Percentiles rank a stretch among this genome's conserved stretches.
phyloP scores from a whole-genome alignment of 805 yeast species.

The Clavispora fructus region DNA sequence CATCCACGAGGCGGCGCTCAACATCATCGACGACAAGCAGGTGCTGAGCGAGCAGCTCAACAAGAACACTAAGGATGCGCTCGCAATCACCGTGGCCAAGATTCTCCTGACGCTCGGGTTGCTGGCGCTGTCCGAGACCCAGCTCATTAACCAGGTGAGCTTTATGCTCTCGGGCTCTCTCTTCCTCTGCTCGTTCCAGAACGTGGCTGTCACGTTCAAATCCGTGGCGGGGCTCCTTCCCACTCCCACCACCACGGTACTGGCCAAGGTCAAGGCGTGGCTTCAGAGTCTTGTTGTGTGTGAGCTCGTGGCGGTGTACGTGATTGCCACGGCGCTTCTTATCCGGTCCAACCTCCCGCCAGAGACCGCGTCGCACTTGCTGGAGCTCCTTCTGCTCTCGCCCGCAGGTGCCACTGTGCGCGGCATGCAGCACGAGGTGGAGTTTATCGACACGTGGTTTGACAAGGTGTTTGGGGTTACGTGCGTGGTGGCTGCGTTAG shows the following conservation, averaged over 20 bases:
- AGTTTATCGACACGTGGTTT: slow-evolving; percentile 47
- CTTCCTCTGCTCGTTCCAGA: slow-evolving; percentile 59
- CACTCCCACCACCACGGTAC: slow-evolving; percentile 12
- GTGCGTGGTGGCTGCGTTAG: slow-evolving; percentile 28
- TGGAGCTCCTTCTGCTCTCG: slow-evolving; percentile 33
- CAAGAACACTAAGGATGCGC: slow-evolving; percentile 35
- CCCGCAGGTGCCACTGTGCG: slow-evolving; percentile 13
- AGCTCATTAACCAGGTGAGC: slow-evolving; percentile 41
- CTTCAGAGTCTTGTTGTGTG: slow-evolving; percentile 34
- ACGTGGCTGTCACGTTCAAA: slow-evolving; percentile 56
- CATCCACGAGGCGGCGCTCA: slow-evolving; percentile 6
- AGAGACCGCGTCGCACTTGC: slow-evolving; percentile 37
- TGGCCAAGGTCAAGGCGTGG: slow-evolving; percentile 21
- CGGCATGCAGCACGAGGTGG: slow-evolving; percentile 30
- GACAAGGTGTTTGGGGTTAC: slow-evolving; percentile 46
- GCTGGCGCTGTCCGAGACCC: slow-evolving; percentile 31
- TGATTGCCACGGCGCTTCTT: slow-evolving; percentile 47
- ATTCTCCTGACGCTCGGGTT: slow-evolving; percentile 24
- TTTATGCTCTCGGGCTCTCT: slow-evolving; percentile 53
- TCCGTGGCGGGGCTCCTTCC: slow-evolving; percentile 39
- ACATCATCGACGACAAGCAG: slow-evolving; percentile 7
- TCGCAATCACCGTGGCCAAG: slow-evolving; percentile 45
- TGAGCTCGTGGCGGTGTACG: slow-evolving; percentile 47
- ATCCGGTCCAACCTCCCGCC: slow-evolving; percentile 45
- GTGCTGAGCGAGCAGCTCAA: slow-evolving; percentile 7